Evolutionary conservation across 345 rosid genomes (phyloP), one percentile per base, ranked within the genome.

Genomic region (Hypericum androsaemum): DNA sequence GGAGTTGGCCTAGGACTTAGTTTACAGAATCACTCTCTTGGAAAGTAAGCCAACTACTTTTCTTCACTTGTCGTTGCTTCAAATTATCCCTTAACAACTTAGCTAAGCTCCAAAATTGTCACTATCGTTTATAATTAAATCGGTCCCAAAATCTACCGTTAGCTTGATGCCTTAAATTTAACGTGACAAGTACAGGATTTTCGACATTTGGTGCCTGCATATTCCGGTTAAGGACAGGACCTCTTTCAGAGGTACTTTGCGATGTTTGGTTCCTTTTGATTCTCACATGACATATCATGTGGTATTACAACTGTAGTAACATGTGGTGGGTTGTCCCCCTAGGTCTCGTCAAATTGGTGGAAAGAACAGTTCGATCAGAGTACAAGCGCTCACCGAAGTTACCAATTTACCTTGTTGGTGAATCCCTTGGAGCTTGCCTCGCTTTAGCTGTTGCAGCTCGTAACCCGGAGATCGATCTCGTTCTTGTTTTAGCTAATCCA

Each of bases 331-430:
- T 22, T 22, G 32, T 22, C 60, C 41, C 41, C 52, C 57, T 69
- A 88, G 97, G 75, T 48, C 78, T 88, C 7, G 82, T 80, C 55
- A 67, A 56, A 59, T 51, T 84, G 69, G 73, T 80, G 45, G 86
- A 82, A 68, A 56, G 44, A 41, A 72, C 75, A 32, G 76, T 79
- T 37, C 69, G 52, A 65, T 59, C 77, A 41, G 79, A 79, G 62
- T 60, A 37, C 52, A 8, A 44, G 16, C 41, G 43, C 14, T 71
- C 68, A 11, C 86, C 82, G 8, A 63, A 61, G 10, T 61, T 76
- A 62, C 96, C 97, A 40, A 80, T 88, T 40, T 84, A 82, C 73
- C 73, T 88, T 52, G 78, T 80, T 52, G 97, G 95, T 41, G 95
- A 88, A 60, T 82, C 90, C 50, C 67, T 88, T 52, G 88, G 95